Evolutionary conservation across 352 stramenopile genomes (phyloP), one percentile per base, ranked within the genome.

Genomic region (Aphanomyces stellatus): DNA sequence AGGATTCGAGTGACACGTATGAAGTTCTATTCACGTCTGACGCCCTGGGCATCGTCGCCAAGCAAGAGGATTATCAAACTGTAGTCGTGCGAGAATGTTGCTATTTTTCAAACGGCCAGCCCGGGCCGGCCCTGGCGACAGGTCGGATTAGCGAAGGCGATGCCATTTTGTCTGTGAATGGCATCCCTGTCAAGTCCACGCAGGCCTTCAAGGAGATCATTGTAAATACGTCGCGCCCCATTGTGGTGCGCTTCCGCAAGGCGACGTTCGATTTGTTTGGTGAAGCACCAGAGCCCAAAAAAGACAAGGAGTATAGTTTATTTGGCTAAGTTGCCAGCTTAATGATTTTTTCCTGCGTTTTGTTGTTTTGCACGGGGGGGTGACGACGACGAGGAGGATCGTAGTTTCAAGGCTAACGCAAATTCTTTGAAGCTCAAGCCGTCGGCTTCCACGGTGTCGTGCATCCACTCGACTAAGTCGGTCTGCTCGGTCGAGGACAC

Each of bases 131-230:
- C 19, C 69, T 85, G 19, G 73, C 72, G 37, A 78, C 72, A 1
- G 84, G 84, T 1, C 69, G 69, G 2, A 91, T 94, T 42, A 65
- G 72, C 19, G 61, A 73, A 1, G 86, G 84, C 31, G 86, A 94
- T 70, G 74, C 69, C 35, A 89, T 94, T 63, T 64, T 93, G 6
- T 76, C 81, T 10, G 86, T 93, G 46, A 88, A 84, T 43, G 86
- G 86, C 15, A 65, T 87, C 51, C 74, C 53, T 6, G 76, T 94
- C 37, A 74, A 65, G 41, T 89, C 76, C 60, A 91, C 85, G 37
- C 78, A 73, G 15, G 83, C 91, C 65, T 94, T 94, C 51, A 83
- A 81, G 31, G 73, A 81, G 22, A 76, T 92, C 41, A 85, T 94
- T 40, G 77, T 71, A 31, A 72, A 71, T 22, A 76, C 73, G 10